Evolutionary conservation across 2,329 filamentous ascomycete genomes (phyloP).

Genomic region (Neonectria coccinea): DNA sequence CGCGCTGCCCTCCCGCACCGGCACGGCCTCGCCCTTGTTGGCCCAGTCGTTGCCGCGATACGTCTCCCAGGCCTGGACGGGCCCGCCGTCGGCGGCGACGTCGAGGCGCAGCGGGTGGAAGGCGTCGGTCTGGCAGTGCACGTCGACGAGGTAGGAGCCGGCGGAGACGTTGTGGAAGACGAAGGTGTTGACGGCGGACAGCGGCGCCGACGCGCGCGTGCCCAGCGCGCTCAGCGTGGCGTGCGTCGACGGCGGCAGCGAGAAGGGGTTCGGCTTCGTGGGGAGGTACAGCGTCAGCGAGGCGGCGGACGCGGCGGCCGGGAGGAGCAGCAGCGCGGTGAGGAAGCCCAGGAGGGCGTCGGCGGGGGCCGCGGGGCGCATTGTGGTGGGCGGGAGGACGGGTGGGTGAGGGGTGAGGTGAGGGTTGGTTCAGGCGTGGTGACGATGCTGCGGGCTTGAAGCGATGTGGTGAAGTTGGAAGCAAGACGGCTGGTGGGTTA

Average conservation of each 20-base stretch:
- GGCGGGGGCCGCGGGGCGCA: conserved; percentile 51
- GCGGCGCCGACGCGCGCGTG: conserved; percentile 63
- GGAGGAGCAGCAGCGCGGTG: conserved; percentile 52
- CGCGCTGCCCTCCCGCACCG: conserved; percentile 53
- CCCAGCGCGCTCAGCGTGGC: conserved; percentile 66
- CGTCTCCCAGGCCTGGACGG: conserved; percentile 81
- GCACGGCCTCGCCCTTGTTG: conserved; percentile 78
- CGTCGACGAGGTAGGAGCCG: conserved; percentile 84
- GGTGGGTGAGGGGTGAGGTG: neutral
- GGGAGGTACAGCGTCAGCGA: conserved; percentile 60
- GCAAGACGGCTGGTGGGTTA: conserved; percentile 12
- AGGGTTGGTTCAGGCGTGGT: conserved; percentile 4
- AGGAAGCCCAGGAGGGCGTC: conserved; percentile 51
- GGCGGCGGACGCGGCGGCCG: conserved; percentile 46
- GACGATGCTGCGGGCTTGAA: conserved; percentile 16
- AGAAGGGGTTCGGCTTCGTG: conserved; percentile 62
- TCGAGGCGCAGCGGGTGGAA: conserved; percentile 88
- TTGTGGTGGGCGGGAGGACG: conserved; percentile 29
- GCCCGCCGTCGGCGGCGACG: conserved; percentile 57
- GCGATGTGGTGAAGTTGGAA: conserved; percentile 36
- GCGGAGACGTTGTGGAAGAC: conserved; percentile 77
- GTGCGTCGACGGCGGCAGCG: conserved; percentile 74
- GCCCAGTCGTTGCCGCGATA: conserved; percentile 91
- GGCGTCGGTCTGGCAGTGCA: conserved; percentile 78
- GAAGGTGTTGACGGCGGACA: conserved; percentile 78